Base-by-base conservation (phyloP, 352 stramenopile species). In the Globisporangium carolinianum region DNA sequence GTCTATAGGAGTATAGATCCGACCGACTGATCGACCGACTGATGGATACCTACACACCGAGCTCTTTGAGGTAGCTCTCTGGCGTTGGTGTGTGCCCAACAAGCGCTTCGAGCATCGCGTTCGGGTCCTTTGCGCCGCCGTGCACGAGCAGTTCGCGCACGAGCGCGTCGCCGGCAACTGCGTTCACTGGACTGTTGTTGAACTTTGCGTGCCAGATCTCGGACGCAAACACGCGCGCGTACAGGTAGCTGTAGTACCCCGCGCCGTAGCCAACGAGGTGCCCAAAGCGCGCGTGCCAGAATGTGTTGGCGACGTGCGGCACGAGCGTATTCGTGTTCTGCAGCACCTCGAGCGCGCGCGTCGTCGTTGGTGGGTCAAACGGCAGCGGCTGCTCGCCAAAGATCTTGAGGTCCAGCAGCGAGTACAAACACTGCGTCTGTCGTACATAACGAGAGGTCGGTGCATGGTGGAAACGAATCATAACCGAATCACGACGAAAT, bases 191-290 rank as follows among this genome's bases (percentile, higher is more conserved):
- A 15, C 69, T 47, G 6, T 88, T 71, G 5, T 60, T 59, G 67
- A 97, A 97, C 52, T 72, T 69, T 7, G 71, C 56, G 38, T 87
- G 69, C 89, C 89, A 97, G 47, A 97, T 93, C 61, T 89, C 79
- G 24, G 87, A 86, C 11, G 87, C 88, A 62, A 96, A 96, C 55
- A 97, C 86, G 24, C 86, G 86, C 10, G 87, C 85, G 58, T 97
- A 96, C 51, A 97, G 58, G 55, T 97, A 97, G 60, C 85, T 91
- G 69, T 97, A 97, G 62, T 97, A 97, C 11, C 87, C 87, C 8
- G 87, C 87, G 8, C 87, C 89, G 37, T 97, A 97, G n/a, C 83
- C 80, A 39, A 94, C 78, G 57, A 97, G 82, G 58, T 97, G 89
- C 11, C 84, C 85, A 58, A 97, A 96, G 17, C 86, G 83, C 36